Evolutionary conservation across 2,329 filamentous ascomycete genomes (phyloP), one percentile per base, ranked within the genome.

Genomic region (Stachybotrys chartarum): DNA sequence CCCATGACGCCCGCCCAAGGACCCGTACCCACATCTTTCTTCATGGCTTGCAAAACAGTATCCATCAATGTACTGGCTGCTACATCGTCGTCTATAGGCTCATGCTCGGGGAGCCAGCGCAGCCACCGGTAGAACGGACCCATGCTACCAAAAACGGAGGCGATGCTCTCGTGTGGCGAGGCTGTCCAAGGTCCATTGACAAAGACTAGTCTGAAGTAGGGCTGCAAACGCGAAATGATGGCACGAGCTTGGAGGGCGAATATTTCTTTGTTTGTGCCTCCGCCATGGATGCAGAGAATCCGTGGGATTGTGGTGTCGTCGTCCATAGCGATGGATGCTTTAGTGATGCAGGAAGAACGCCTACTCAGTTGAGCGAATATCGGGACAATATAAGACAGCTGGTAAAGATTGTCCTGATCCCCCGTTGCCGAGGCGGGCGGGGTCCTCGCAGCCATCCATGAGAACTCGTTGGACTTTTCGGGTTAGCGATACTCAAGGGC

Each of bases 1-100:
- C 85, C 85, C 52, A 88, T 61, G 8, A 87, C 58, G 0, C 73
- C 85, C 8, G 85, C 80, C 77, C 82, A 86, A 11, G 75, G 70
- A 0, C 85, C 84, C 0, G 72, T 77, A 1, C 74, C 82, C 60
- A 79, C 70, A 63, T 86, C 82, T 6, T 65, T 70, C 10, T 73
- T 71, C 77, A 86, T 84, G 30, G 79, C 78, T 5, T 58, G 60
- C 35, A 31, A 35, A 30, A 51, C 35, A 31, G 49, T 35, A 30
- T 51, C 30, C 49, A 51, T 51, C 30, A 51, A 24, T 30, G 30
- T 51, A 14, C 17, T 30, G 7, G 49, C 49, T 6, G 49, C 49
- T 4, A 14, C 49, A 4, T 51, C 49, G n/a, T 51, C 49, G 14
- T 5, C 24, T 4, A 51, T 51, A 32, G 30, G 24, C 14, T 51